phyloP scores from a whole-genome alignment of 176 grass and related monocot genomes.

The Alloteropsis semialata region DNA sequence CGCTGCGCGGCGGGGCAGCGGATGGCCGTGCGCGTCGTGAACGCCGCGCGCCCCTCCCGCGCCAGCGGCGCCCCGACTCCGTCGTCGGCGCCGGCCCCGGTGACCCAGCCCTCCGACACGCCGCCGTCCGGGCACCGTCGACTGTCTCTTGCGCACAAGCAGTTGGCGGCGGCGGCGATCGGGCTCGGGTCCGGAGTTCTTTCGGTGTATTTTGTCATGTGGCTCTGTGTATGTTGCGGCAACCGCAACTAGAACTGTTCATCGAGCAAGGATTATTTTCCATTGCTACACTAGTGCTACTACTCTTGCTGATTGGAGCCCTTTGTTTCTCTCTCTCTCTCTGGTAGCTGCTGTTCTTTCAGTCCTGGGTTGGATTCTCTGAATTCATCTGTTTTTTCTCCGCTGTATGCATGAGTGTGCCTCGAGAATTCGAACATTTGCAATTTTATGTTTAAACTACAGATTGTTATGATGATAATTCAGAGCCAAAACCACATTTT shows the following conservation, averaged over 20 bases:
- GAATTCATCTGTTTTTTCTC: background rate
- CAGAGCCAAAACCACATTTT: too few relatives aligned
- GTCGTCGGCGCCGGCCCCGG: background rate
- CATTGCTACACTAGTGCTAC: background rate
- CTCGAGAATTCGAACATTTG: too few relatives aligned
- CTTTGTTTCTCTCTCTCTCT: background rate
- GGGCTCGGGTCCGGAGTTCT: background rate
- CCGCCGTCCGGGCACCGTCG: background rate
- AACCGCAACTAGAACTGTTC: background rate
- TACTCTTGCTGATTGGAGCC: background rate
- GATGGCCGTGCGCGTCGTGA: constrained; percentile 42
- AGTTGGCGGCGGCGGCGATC: background rate
- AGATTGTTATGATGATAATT: too few relatives aligned
- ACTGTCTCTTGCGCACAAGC: background rate
- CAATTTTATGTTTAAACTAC: too few relatives aligned
- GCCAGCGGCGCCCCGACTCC: background rate
- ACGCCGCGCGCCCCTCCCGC: background rate
- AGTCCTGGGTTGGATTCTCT: background rate
- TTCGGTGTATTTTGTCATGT: background rate
- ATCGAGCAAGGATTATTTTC: background rate
- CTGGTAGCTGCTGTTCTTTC: background rate
- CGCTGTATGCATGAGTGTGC: background rate
- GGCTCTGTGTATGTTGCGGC: background rate
- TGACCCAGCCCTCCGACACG: background rate
- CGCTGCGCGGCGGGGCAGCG: constrained; percentile 47